A percentile compares a stretch with the other conserved stretches of the same genome.
These are phyloP conservation scores for Priceomyces haplophilus DNA, from an alignment of 805 yeast species.

Conservation along the genomic window DNA sequence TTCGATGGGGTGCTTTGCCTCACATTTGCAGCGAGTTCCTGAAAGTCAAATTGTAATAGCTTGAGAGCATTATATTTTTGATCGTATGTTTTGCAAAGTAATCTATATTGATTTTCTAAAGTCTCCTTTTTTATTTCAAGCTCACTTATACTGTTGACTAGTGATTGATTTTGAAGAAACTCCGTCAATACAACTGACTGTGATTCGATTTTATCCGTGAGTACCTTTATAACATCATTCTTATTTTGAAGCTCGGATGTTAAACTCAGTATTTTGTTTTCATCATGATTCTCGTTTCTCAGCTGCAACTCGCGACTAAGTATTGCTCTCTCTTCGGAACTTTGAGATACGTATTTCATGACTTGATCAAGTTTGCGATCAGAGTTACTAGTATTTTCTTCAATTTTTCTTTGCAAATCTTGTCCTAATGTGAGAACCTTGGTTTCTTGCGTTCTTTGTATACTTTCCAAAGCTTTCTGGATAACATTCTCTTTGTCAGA, in stretches of 20 bases:
- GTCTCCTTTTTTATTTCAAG: slow-evolving; percentile 4
- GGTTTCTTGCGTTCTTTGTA: neutral
- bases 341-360: neutral
- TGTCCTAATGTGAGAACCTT: neutral
- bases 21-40: slow-evolving; percentile 11
- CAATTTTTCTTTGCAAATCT: neutral
- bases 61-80: slow-evolving; percentile 21
- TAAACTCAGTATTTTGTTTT: neutral
- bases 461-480: neutral
- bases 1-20: slow-evolving; percentile 10
- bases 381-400: neutral
- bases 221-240: neutral
- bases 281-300: neutral
- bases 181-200: neutral
- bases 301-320: neutral
- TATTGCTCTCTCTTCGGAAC: neutral
- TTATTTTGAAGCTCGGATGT: neutral
- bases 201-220: neutral
- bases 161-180: neutral
- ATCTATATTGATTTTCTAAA: slow-evolving; percentile 19
- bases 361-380: neutral
- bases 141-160: neutral
- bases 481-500: neutral
- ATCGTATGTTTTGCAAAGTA: slow-evolving; percentile 20
- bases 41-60: slow-evolving; percentile 20